A percentile compares a stretch with the other conserved stretches of the same genome.
Conservation (phyloP, 139 green algal species). For the Trebouxia sp. region DNA sequence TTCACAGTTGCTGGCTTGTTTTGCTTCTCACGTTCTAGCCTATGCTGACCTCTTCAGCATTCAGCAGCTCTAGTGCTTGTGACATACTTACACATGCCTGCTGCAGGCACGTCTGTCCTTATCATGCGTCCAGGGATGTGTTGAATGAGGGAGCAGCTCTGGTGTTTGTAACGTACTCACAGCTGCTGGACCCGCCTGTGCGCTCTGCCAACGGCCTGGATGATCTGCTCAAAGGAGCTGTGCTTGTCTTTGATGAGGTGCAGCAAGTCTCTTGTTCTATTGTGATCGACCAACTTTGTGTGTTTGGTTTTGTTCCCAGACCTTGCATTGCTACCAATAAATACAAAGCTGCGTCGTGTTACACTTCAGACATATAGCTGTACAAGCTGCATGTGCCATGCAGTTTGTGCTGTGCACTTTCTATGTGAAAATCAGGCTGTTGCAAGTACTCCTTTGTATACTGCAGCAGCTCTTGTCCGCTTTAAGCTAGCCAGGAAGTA, state of each 20-base stretch:
- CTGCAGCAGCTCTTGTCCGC: no score
- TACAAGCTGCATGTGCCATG: no score
- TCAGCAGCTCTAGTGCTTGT: not conserved
- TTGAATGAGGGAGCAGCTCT: constrained; percentile 27
- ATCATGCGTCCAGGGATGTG: constrained; percentile 28
- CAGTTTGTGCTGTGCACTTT: no score
- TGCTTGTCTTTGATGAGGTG: constrained; percentile 26
- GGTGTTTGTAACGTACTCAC: constrained; percentile 24
- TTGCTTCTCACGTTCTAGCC: no score
- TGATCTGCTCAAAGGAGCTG: constrained; percentile 10
- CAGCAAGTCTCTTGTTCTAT: not conserved
- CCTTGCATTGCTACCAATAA: no score
- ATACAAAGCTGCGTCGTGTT: no score
- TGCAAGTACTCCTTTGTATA: no score
- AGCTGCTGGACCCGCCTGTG: constrained; percentile 28
- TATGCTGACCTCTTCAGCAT: not conserved
- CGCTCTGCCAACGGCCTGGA: constrained; percentile 29
- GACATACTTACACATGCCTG: not conserved
- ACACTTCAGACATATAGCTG: no score
- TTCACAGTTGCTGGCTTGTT: no score
- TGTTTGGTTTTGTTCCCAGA: not conserved
- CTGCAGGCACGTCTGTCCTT: constrained; percentile 28
- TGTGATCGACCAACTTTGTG: not conserved
- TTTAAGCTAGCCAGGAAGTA: no score
- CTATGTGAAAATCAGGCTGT: no score